These are phyloP conservation scores for Xylaria telfairii DNA, from an alignment of 495 filamentous ascomycete species.

Conservation along the genomic window DNA sequence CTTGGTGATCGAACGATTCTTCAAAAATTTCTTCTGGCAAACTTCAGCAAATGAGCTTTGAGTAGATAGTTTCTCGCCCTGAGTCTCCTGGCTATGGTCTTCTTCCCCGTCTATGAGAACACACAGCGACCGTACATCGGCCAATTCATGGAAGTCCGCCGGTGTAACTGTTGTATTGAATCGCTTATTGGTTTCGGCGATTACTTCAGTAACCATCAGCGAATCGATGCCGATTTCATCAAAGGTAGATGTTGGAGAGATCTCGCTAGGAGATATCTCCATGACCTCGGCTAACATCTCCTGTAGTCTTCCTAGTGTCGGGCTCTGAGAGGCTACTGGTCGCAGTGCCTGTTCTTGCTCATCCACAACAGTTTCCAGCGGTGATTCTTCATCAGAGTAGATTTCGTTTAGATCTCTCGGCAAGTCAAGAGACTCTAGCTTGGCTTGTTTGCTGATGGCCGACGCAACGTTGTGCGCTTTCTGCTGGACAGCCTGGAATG, in stretches of 20 bases:
- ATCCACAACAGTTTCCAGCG: constrained; percentile 1
- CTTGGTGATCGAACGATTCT: constrained; percentile 1
- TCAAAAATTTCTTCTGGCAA: not conserved
- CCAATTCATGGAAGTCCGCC: not conserved
- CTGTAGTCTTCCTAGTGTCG: constrained; percentile 19
- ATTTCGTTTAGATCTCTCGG: not conserved
- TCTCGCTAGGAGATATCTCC: constrained; percentile 30
- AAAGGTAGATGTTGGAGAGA: constrained; percentile 20
- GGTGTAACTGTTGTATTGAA: constrained; percentile 17
- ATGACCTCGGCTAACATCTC: constrained; percentile 37
- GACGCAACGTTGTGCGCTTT: not conserved
- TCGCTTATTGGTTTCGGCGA: constrained; percentile 41
- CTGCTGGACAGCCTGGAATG: constrained; percentile 28
- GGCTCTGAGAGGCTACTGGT: constrained; percentile 27
- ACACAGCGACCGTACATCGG: not conserved
- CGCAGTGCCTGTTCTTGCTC: constrained; percentile 29
- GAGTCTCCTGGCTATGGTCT: not conserved
- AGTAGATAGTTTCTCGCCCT: not conserved
- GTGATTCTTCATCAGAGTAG: constrained; percentile 13
- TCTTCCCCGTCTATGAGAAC: not conserved
- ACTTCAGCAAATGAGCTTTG: not conserved
- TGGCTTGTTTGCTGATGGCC: not conserved
- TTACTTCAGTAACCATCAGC: constrained; percentile 49
- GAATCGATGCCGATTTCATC: constrained; percentile 52
- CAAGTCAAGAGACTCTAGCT: not conserved